Base-by-base conservation (phyloP, 2,329 filamentous ascomycete species). In the Ceratocystis lukuohia region DNA sequence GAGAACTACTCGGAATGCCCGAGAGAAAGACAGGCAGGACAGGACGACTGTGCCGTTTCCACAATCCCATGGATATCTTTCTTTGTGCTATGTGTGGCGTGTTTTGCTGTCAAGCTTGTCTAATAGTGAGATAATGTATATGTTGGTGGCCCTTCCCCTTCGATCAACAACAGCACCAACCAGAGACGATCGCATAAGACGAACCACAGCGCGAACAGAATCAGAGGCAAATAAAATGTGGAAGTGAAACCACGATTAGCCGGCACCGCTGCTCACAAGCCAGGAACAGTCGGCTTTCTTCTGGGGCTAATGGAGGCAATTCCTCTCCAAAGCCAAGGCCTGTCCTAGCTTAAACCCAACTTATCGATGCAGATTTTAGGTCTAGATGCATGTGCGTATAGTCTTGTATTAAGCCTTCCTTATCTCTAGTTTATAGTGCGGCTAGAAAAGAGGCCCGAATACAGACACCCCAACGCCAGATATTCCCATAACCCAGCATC, bases 381-480 rank as follows among this genome's bases (percentile, higher is more conserved):
- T 53, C 48, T 53, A n/a, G 12, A 25, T 20, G n/a, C 22, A 53
- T 53, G 22, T 53, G n/a, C 48, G n/a, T 6, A 12, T 28, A 30
- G 8, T 57, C 25, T 28, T 17, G 25, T 12, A 17, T 6, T 28
- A 25, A 12, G 10, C 8, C 22, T 56, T 25, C 12, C 20, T 25
- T 28, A 15, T 56, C 20, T 56, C 12, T 25, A 15, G 50, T 0
- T 15, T 30, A 20, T 15, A 15, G 20, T 15, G 20, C 50, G 17
- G 20, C 53, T 57, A 57, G 30, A 33, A 57, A 33, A 57, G 53
- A 57, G 53, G 53, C 53, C 48, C 48, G 48, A 50, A 50, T 50
- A 20, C 48, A 41, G 37, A 15, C 37, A 15, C 10, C 37, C 37
- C 37, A 41, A 12, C 37, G 37, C 37, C n/a, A 20, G 8, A 8